Evolutionary conservation across 352 stramenopile genomes (phyloP).

Genomic region (Phytophthora colocasiae): DNA sequence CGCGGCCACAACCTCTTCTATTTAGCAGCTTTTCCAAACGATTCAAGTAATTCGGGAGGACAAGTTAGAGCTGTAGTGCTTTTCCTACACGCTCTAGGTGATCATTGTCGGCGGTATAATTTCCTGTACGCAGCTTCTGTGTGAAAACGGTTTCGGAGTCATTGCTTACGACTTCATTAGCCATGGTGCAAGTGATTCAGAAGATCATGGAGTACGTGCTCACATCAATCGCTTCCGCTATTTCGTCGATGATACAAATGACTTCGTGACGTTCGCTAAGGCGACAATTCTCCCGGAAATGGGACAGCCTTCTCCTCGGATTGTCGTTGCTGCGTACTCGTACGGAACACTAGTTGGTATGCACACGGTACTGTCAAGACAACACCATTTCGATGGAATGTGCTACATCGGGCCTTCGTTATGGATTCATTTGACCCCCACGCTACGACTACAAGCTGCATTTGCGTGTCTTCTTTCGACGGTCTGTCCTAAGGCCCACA

Average conservation of each 20-base stretch:
- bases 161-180: slow-evolving; percentile 52
- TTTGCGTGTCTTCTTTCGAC: slow-evolving; percentile 43
- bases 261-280: slow-evolving; percentile 47
- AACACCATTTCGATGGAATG: slow-evolving; percentile 60
- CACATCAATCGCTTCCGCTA: slow-evolving; percentile 42
- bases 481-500: slow-evolving; percentile 38
- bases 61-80: slow-evolving; percentile 45
- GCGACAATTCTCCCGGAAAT: slow-evolving; percentile 23
- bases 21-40: slow-evolving; percentile 39
- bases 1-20: slow-evolving; percentile 48
- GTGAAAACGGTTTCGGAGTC: slow-evolving; percentile 43
- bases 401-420: slow-evolving; percentile 22
- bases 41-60: background rate
- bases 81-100: slow-evolving; percentile 50
- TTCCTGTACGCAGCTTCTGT: slow-evolving; percentile 50
- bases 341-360: slow-evolving; percentile 60
- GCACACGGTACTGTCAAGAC: slow-evolving; percentile 51
- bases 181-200: slow-evolving; percentile 49
- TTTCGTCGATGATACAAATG: slow-evolving; percentile 54
- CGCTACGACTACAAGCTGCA: slow-evolving; percentile 39
- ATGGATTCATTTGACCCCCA: no score
- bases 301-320: slow-evolving; percentile 13
- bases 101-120: slow-evolving; percentile 49
- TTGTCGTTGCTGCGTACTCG: slow-evolving; percentile 64
- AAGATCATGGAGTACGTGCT: slow-evolving; percentile 31